phyloP scores from a whole-genome alignment of 495 filamentous ascomycete species.

The Parathielavia hyrcaniae region DNA sequence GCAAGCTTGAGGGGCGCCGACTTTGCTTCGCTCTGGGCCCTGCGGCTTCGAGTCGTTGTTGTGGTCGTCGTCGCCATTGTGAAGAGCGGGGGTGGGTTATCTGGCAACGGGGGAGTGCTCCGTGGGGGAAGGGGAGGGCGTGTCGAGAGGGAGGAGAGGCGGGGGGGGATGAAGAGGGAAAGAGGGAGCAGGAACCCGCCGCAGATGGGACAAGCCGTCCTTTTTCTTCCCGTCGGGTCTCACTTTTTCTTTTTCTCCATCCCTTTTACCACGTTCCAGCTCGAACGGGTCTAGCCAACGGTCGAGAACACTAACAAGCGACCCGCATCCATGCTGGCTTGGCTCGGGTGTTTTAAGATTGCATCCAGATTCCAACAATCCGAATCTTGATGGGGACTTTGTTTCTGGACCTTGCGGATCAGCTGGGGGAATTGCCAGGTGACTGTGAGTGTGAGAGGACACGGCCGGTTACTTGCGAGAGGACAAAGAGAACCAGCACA shows the following conservation, averaged over 20 bases:
- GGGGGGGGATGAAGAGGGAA: background rate
- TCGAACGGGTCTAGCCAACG: background rate
- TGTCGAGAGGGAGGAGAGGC: background rate
- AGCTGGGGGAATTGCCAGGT: too few relatives aligned
- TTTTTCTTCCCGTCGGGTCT: conserved; percentile 12
- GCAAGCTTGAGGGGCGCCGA: conserved; percentile 46
- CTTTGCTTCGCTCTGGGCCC: conserved; percentile 10
- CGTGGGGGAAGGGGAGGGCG: background rate
- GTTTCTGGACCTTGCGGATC: too few relatives aligned
- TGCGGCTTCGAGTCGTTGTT: conserved; percentile 20
- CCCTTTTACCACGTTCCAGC: conserved; percentile 5
- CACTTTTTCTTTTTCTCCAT: conserved; percentile 11
- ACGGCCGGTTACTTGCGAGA: too few relatives aligned
- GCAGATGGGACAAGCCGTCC: background rate
- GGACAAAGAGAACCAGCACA: too few relatives aligned
- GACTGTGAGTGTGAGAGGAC: too few relatives aligned
- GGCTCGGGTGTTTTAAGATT: conserved; percentile 12
- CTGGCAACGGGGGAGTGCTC: background rate
- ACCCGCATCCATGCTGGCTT: conserved; percentile 10
- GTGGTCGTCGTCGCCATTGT: conserved; percentile 25
- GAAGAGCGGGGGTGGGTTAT: background rate
- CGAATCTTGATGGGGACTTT: too few relatives aligned
- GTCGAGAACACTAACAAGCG: background rate
- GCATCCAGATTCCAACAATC: background rate
- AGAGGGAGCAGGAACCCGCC: background rate